A percentile compares a stretch with the other conserved stretches of the same genome.
Conservation (phyloP, 768 basidiomycete species). For the Tremella fuciformis region DNA sequence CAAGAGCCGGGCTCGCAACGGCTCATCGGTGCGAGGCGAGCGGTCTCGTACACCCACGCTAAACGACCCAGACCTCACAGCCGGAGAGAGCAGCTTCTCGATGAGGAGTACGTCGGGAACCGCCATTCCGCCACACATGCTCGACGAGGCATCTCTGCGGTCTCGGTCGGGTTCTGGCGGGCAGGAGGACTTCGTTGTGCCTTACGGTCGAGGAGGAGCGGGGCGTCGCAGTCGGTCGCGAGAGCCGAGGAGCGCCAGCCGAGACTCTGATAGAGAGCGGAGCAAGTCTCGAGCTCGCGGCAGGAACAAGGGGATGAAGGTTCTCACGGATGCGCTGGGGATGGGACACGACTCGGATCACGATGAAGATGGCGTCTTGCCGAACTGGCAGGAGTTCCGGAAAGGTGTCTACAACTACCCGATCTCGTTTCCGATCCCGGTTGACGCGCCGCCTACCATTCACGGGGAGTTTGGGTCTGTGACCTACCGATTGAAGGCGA, state of each 20-base stretch:
- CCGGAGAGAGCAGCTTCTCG: constrained; percentile 5
- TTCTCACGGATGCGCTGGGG: constrained; percentile 41
- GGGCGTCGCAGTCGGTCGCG: constrained; percentile 19
- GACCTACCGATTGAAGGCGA: constrained; percentile 73
- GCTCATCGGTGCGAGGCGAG: constrained; percentile 2
- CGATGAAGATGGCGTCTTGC: constrained; percentile 46
- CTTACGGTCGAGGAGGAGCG: constrained; percentile 46
- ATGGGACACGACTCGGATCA: constrained; percentile 31
- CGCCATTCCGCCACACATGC: constrained; percentile 10
- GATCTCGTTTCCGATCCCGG: constrained; percentile 82
- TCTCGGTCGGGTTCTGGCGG: neutral
- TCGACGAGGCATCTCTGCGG: neutral
- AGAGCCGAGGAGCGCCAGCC: constrained; percentile 4
- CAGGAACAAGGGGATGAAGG: constrained; percentile 51
- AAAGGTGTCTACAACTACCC: constrained; percentile 94
- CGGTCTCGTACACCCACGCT: constrained; percentile 1
- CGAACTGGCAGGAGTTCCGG: constrained; percentile 78
- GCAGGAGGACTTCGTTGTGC: constrained; percentile 27
- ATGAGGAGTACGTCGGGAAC: constrained; percentile 12
- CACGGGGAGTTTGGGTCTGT: constrained; percentile 73
- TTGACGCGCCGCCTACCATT: constrained; percentile 72
- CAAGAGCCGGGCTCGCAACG: constrained; percentile 13
- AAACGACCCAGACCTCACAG: constrained; percentile 4
- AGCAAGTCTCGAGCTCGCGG: constrained; percentile 50
- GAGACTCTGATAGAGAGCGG: constrained; percentile 19